Percentiles rank a stretch among this genome's conserved stretches.
These are phyloP conservation scores for Clohesyomyces aquaticus DNA, from an alignment of 495 filamentous ascomycete genomes.

Conservation along the genomic window DNA sequence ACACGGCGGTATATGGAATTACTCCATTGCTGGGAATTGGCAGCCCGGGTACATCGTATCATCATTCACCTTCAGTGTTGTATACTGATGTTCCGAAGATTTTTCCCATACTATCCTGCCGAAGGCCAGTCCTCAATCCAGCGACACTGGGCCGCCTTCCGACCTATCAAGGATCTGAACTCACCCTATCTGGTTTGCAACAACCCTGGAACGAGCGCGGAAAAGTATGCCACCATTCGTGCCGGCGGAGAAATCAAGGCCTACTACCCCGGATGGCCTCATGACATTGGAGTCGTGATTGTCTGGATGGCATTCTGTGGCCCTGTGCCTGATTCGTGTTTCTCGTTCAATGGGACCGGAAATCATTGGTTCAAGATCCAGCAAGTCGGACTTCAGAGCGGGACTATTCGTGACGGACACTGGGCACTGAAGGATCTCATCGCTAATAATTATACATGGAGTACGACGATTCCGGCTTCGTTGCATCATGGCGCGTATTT, in stretches of 20 bases:
- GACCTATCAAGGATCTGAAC: conserved; percentile 1
- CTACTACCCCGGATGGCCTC: conserved; percentile 9
- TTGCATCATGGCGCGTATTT: not conserved
- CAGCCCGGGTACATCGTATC: not conserved
- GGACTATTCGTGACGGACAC: conserved; percentile 1
- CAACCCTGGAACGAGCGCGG: not conserved
- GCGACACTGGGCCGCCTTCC: not conserved
- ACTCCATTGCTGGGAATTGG: conserved; percentile 3
- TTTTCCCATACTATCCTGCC: conserved; percentile 7
- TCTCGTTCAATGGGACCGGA: conserved; percentile 4
- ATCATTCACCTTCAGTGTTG: not conserved
- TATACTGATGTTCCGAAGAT: not conserved
- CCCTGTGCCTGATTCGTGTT: not conserved
- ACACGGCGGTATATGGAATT: conserved; percentile 9
- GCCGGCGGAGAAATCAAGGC: conserved; percentile 6
- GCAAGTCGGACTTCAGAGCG: not conserved
- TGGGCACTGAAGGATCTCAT: conserved; percentile 2
- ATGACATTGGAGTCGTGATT: not conserved
- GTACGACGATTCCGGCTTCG: conserved; percentile 7
- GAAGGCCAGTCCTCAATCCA: conserved; percentile 2
- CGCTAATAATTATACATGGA: conserved; percentile 5
- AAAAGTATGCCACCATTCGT: not conserved
- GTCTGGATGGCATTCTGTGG: conserved; percentile 8
- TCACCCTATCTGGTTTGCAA: conserved; percentile 3
- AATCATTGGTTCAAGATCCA: conserved; percentile 13